Base-by-base conservation (phyloP, 805 yeast species). In the Cyberlindnera mrakii region DNA sequence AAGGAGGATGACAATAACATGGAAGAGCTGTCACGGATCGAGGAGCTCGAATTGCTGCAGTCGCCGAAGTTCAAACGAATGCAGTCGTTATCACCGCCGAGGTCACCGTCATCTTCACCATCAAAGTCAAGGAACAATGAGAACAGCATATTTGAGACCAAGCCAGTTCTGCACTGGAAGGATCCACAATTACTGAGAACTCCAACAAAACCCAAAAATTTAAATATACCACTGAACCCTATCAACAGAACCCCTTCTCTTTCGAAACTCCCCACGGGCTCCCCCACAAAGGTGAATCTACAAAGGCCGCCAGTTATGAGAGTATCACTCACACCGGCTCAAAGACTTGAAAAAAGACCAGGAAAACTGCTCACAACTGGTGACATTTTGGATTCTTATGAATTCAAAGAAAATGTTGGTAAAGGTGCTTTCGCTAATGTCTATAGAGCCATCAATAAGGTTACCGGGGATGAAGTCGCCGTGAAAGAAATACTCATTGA, bases 381-480 rank as follows among this genome's bases (percentile, higher is more conserved):
- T 25, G 57, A 53, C 34, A 57, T 55, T 4, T 37, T 62, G 52
- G 61, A 54, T 44, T 71, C 71, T 42, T 79, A 75, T 54, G 67
- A 68, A 25, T 67, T 81, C 52, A 69, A 72, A 38, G 83, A 79
- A 38, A 73, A 82, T 31, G 69, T 93, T 3, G 99, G 98, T 3
- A 77, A 77, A 46, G 99, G 99, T 2, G 97, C 97, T 0, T 89
- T 80, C 59, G 98, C 97, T 1, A 76, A 77, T 33, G 97, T 91
- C 4, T 89, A 82, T 62, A 74, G 76, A 45, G 96, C 91, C 0
- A 65, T 80, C 25, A 85, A 88, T 53, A 63, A 73, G 46, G 68
- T 67, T 42, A 84, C 90, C 0, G 77, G 78, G 6, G 81, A 78
- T 41, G 71, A 79, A 3, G 85, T 86, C 5, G 96, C 96, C 1